Base-by-base conservation (phyloP, 2,329 filamentous ascomycete genomes). In the Basipetospora chlamydospora region DNA sequence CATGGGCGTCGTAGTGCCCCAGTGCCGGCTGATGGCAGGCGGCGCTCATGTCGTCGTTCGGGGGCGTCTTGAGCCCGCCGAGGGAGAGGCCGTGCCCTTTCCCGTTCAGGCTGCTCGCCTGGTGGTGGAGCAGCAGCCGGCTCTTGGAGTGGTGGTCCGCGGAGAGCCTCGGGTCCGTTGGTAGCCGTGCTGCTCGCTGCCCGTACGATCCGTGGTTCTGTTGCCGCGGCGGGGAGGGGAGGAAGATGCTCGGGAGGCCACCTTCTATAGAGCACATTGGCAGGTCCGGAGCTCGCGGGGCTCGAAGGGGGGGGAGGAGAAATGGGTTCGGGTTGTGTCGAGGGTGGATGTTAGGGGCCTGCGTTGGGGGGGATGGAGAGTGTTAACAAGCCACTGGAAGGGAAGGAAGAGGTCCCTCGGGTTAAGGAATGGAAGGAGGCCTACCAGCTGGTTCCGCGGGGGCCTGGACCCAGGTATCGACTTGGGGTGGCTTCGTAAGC, bases 31-130 rank as follows among this genome's bases (percentile, higher is more conserved):
- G 55, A 35, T 67, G 64, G 44, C 70, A 71, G n/a, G 63, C 56
- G 42, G 65, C 56, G 45, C 60, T 66, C 69, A 73, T 64, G 41
- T 61, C 57, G 56, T 70, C 66, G 44, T 57, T 51, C 28, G 66
- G 67, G 35, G 67, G 67, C 41, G 66, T 69, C 48, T 55, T 58
- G 46, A 70, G 59, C 42, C 67, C 65, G 49, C 51, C 28, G 12
- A 33, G 32, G 35, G 13, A 12, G 28, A 16, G 22, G n/a, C 12
- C 21, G 26, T 28, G 30, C 18, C 30, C 30, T 9, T 17, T 33
- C 10, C 30, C 12, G 30, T 13, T 22, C 18, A 21, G 18, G 12
- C 10, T n/a, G n/a, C 28, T 16, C 15, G 6, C 28, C 18, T 13
- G 15, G 28, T 6, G 28, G 6, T 10, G 28, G 28, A 29, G 12